These are phyloP conservation scores for Aureobasidium mangrovei DNA, from an alignment of 2,329 filamentous ascomycete genomes.

Conservation along the genomic window DNA sequence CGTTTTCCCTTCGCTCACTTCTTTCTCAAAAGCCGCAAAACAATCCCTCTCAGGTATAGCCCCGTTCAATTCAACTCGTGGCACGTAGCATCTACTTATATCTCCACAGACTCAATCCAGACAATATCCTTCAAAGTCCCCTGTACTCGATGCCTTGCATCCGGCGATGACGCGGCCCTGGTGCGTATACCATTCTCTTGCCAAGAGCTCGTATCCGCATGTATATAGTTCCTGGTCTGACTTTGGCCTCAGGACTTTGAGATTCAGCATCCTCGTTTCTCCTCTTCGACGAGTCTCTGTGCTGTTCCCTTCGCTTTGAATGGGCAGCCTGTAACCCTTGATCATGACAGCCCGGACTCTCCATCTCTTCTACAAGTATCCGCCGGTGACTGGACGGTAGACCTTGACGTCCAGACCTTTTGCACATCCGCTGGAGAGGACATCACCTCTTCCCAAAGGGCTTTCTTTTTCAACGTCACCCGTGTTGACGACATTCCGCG, in stretches of 20 bases:
- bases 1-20: conserved; percentile 7
- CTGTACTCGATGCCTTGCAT: conserved; percentile 15
- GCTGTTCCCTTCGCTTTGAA: conserved; percentile 12
- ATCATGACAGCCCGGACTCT: neutral
- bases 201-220: conserved; percentile 8
- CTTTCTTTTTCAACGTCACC: conserved; percentile 10
- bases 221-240: conserved; percentile 5
- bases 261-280: conserved; percentile 2
- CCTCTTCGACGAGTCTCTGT: conserved; percentile 10
- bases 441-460: neutral
- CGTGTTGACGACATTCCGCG: conserved; percentile 2
- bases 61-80: neutral
- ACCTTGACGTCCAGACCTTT: conserved; percentile 9
- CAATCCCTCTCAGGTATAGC: neutral
- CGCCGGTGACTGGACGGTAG: conserved; percentile 8
- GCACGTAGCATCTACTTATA: neutral
- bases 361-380: conserved; percentile 3
- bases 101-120: conserved; percentile 1
- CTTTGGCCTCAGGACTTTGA: conserved; percentile 10
- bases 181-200: conserved; percentile 13
- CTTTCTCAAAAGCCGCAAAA: neutral
- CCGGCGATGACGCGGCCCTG: conserved; percentile 17
- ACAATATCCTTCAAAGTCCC: conserved; percentile 14
- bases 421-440: neutral
- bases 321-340: neutral